A percentile compares a stretch with the other conserved stretches of the same genome.
Conservation (phyloP, 2,329 filamentous ascomycete species). For the Neofusicoccum laricinum region DNA sequence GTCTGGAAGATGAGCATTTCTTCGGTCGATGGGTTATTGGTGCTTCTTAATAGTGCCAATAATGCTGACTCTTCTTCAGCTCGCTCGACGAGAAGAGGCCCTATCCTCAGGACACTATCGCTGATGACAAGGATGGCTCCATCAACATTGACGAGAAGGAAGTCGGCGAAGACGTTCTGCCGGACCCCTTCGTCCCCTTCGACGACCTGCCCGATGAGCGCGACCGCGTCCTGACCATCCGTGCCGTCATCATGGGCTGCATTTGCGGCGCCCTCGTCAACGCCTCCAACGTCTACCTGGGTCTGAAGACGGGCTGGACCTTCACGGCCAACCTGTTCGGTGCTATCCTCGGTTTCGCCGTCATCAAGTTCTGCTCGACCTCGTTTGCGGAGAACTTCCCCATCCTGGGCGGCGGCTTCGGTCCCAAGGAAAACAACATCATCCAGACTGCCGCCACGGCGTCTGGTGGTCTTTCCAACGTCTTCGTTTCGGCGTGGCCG, state of each 20-base stretch:
- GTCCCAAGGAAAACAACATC: constrained; percentile 62
- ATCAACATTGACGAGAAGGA: constrained; percentile 27
- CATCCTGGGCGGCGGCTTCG: constrained; percentile 54
- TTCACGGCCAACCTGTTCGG: constrained; percentile 36
- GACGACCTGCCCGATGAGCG: constrained; percentile 45
- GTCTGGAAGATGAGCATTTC: constrained; percentile 23
- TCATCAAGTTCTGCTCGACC: constrained; percentile 55
- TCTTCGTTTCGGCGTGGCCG: constrained; percentile 60
- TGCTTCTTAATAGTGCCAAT: background rate
- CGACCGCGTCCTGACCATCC: constrained; percentile 52
- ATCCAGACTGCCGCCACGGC: constrained; percentile 60
- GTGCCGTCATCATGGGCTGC: constrained; percentile 55
- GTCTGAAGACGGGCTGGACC: constrained; percentile 45
- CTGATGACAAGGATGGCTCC: constrained; percentile 25
- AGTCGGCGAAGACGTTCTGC: constrained; percentile 20
- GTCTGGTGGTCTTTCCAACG: constrained; percentile 55
- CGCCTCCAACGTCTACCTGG: constrained; percentile 60
- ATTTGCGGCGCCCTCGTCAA: constrained; percentile 59
- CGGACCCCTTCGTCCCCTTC: constrained; percentile 43
- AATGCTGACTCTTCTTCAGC: background rate
- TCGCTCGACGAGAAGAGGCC: constrained; percentile 33
- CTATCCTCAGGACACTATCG: constrained; percentile 24
- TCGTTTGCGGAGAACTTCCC: constrained; percentile 48
- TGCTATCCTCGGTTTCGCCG: constrained; percentile 59
- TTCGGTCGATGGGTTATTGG: constrained; percentile 23